Conservation (phyloP, 2,329 filamentous ascomycete species). For the Fusarium nematophilum region DNA sequence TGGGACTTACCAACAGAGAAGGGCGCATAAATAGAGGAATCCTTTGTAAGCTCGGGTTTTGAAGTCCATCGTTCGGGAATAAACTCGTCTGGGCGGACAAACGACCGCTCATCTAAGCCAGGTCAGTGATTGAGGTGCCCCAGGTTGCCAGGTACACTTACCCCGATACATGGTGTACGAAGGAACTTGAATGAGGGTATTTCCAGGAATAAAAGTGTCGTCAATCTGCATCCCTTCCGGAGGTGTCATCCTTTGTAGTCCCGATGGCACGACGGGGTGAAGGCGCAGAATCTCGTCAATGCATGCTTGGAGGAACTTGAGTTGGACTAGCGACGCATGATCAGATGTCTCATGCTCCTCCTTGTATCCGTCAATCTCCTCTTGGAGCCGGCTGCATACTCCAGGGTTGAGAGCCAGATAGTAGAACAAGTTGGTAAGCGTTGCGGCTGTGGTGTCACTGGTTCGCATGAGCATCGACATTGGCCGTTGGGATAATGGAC, state of each 20-base stretch:
- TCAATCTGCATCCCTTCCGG: constrained; percentile 47
- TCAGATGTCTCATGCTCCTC: constrained; percentile 19
- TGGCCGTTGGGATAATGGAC: no score
- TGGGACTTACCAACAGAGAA: constrained; percentile 48
- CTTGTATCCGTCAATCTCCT: constrained; percentile 47
- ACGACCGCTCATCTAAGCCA: constrained; percentile 38
- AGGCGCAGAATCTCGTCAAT: constrained; percentile 56
- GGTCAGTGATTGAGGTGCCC: neutral
- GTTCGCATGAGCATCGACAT: neutral
- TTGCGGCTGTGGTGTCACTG: constrained; percentile 51
- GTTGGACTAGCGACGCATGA: constrained; percentile 33
- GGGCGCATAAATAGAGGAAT: constrained; percentile 46
- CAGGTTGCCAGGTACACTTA: constrained; percentile 48
- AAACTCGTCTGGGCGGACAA: constrained; percentile 46
- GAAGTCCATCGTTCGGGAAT: constrained; percentile 54
- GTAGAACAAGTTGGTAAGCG: constrained; percentile 49
- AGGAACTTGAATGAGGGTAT: constrained; percentile 30
- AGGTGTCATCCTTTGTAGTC: constrained; percentile 51
- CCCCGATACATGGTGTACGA: constrained; percentile 34
- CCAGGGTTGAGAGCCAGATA: constrained; percentile 50
- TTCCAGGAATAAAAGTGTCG: constrained; percentile 28
- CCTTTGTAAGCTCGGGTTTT: constrained; percentile 46
- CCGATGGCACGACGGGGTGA: constrained; percentile 51
- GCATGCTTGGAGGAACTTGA: constrained; percentile 48
- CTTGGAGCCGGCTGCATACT: constrained; percentile 44